phyloP scores from a whole-genome alignment of 2,329 filamentous ascomycete genomes.

The Arthrobotrys conoides region DNA sequence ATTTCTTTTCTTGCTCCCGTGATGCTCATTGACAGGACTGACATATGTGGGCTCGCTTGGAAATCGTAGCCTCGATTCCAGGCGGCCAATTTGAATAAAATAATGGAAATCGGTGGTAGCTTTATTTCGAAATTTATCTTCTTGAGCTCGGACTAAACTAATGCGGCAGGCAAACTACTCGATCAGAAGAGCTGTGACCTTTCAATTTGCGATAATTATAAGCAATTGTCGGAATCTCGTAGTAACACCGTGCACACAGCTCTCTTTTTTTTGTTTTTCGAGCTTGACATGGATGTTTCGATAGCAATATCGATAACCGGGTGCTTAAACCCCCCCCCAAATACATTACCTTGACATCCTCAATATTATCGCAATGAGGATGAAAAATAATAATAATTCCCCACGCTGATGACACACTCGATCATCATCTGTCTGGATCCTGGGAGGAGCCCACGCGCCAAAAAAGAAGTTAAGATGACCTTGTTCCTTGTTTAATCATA shows the following conservation, averaged over 20 bases:
- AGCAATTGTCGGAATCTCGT: slow-evolving; percentile 26
- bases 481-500: too few species aligned
- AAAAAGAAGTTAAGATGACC: slow-evolving; percentile 49
- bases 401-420: slow-evolving; percentile 55
- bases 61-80: too few species aligned
- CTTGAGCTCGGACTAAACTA: slow-evolving; percentile 42
- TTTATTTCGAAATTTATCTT: too few species aligned
- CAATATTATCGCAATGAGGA: slow-evolving; percentile 27
- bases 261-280: background rate
- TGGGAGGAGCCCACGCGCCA: slow-evolving; percentile 57
- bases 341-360: too few species aligned
- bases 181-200: slow-evolving; percentile 19
- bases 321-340: slow-evolving; percentile 21
- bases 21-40: background rate
- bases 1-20: background rate
- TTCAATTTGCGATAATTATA: slow-evolving; percentile 44
- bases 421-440: slow-evolving; percentile 26
- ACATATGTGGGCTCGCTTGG: slow-evolving; percentile 38
- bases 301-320: slow-evolving; percentile 56
- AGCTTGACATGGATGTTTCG: slow-evolving; percentile 42
- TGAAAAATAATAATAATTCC: slow-evolving; percentile 15
- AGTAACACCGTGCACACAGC: slow-evolving; percentile 57
- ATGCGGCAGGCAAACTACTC: slow-evolving; percentile 48
- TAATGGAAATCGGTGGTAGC: too few species aligned
- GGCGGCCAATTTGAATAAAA: too few species aligned